phyloP scores from a whole-genome alignment of 345 rosid genomes.

The Rubroshorea leprosula region DNA sequence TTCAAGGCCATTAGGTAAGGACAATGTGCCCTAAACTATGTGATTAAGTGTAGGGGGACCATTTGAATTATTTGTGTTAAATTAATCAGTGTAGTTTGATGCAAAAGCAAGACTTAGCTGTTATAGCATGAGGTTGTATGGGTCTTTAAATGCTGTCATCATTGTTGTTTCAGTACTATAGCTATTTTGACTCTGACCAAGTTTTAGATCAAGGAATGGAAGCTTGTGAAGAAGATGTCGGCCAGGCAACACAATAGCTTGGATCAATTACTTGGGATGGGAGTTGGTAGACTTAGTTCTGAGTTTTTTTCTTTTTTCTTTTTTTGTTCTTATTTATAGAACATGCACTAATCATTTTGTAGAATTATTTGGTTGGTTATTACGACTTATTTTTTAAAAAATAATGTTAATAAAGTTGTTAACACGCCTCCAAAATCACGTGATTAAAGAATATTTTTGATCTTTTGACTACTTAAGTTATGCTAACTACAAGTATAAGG shows the following conservation, averaged over 20 bases:
- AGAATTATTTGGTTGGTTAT: too few species aligned
- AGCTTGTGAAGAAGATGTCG: constrained; percentile 1
- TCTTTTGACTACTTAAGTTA: too few species aligned
- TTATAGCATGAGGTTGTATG: constrained; percentile 4
- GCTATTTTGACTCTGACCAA: not conserved
- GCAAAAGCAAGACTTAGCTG: constrained; percentile 23
- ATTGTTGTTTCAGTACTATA: not conserved
- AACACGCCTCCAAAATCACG: too few species aligned
- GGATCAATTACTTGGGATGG: not conserved
- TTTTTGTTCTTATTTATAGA: not conserved
- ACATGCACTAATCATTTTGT: too few species aligned
- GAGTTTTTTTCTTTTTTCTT: not conserved
- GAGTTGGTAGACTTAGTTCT: too few species aligned
- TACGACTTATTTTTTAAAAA: too few species aligned
- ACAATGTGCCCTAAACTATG: constrained; percentile 16
- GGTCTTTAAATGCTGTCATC: not conserved
- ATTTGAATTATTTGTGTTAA: not conserved
- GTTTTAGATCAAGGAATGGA: not conserved
- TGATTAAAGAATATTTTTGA: too few species aligned
- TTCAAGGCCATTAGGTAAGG: constrained; percentile 13
- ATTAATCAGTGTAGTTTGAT: constrained; percentile 19
- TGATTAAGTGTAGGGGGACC: constrained; percentile 18
- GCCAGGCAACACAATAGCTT: not conserved
- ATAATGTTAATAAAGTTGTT: too few species aligned
- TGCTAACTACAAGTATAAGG: too few species aligned